Base-by-base conservation (phyloP, 176 grass and related monocot species). In the Bromus sterilis region DNA sequence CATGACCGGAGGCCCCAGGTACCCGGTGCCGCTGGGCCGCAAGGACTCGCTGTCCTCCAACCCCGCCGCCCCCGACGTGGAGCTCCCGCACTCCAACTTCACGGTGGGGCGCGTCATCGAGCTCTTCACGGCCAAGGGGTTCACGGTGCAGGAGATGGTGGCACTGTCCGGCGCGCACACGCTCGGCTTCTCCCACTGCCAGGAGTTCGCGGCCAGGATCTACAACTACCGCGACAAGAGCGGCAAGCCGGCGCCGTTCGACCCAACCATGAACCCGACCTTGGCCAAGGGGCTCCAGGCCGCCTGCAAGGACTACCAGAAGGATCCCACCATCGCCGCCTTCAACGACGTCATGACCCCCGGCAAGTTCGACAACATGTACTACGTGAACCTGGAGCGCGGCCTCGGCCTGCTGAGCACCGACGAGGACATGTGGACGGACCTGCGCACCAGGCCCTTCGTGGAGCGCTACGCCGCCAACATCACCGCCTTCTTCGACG, bases 301-400 rank as follows among this genome's bases (percentile, higher is more conserved):
- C 15, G 88, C 65, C 53, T 79, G 78, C 91, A 63, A 33, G 83
- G 57, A 82, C 35, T 89, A 86, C 74, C 83, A 73, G 65, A 89
- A 86, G 78, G 83, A 82, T 74, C 78, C 78, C 2, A 86, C 83
- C 65, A 86, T 89, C 78, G 83, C 88, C 1, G 88, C 88, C 11
- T 89, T 89, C 83, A 96, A 93, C 64, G 93, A 96, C 85, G 66
- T 96, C 75, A 93, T 90, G 88, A 96, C 93, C 5, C 93, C 93
- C 3, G 93, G 90, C 40, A 89, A 86, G 66, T 89, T 86, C 78
- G 88, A 96, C 88, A 96, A 96, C 89, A 80, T 84, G 75, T 96
- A 96, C 90, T 96, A 84, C 85, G 35, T 93, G 67, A 96, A 96
- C 78, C 75, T 96, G 35, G 23, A 88, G 85, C 91, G 80, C 34